A percentile compares a stretch with the other conserved stretches of the same genome.
phyloP scores from a whole-genome alignment of 805 yeast genomes.

The Candida coleopterorum region DNA sequence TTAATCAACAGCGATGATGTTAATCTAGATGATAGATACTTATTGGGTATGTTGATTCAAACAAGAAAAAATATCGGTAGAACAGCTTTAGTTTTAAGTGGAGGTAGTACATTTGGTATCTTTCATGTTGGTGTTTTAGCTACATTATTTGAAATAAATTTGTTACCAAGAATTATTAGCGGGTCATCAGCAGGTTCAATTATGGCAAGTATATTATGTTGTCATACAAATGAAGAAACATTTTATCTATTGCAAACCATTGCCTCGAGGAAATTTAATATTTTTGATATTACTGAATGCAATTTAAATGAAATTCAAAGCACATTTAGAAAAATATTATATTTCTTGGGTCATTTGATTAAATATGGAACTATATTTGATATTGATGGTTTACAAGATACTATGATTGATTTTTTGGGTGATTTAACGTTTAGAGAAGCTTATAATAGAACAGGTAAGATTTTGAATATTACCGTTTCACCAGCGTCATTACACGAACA shows the following conservation, averaged over 20 bases:
- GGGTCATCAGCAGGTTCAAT: constrained; percentile 98
- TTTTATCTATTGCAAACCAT: constrained; percentile 54
- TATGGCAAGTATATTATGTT: constrained; percentile 83
- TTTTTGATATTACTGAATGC: constrained; percentile 50
- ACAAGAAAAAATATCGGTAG: constrained; percentile 90
- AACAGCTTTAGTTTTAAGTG: constrained; percentile 90
- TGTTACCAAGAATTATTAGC: constrained; percentile 81
- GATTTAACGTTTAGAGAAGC: constrained; percentile 93
- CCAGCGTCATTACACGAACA: constrained; percentile 89
- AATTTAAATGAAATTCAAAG: constrained; percentile 9
- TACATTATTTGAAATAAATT: constrained; percentile 65
- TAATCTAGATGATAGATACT: constrained; percentile 59
- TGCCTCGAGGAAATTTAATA: constrained; percentile 50
- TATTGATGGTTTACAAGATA: constrained; percentile 59
- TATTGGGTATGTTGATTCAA: constrained; percentile 75
- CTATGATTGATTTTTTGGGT: constrained; percentile 78
- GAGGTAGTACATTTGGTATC: constrained; percentile 93
- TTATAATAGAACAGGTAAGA: constrained; percentile 86
- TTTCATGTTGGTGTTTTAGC: constrained; percentile 90
- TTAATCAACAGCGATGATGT: constrained; percentile 35
- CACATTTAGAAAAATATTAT: constrained; percentile 44
- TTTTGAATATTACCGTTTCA: constrained; percentile 91
- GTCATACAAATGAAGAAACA: constrained; percentile 71
- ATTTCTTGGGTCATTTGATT: constrained; percentile 47
- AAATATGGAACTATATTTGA: constrained; percentile 91